Conservation (phyloP, 164 flowering plant species). For the Vitis labrusca region DNA sequence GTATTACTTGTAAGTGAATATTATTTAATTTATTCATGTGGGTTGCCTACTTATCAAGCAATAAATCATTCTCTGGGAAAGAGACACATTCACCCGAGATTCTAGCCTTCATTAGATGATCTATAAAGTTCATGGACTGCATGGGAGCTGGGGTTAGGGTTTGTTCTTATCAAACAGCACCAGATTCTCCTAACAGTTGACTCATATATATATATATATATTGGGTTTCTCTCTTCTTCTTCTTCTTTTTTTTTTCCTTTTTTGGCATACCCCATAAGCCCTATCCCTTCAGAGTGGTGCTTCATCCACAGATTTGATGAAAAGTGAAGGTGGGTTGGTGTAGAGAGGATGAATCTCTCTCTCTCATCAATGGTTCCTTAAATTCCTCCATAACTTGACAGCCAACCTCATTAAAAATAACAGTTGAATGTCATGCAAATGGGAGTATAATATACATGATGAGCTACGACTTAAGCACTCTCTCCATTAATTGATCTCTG, state of each 20-base stretch:
- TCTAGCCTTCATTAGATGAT: conserved; percentile 10
- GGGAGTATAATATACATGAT: too few relatives aligned
- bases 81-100: conserved; percentile 17
- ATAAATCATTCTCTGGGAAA: conserved; percentile 20
- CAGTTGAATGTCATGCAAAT: not conserved
- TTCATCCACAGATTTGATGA: too few relatives aligned
- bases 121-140: not conserved
- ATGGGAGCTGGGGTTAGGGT: not conserved
- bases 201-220: not conserved
- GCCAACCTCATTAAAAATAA: conserved; percentile 9
- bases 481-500: too few relatives aligned
- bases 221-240: too few relatives aligned
- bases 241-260: not conserved
- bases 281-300: too few relatives aligned
- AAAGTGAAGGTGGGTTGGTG: too few relatives aligned
- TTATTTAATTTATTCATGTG: not conserved
- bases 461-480: too few relatives aligned
- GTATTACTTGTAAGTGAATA: not conserved
- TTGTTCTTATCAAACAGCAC: conserved; percentile 8
- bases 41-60: conserved; percentile 23
- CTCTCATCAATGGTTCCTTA: conserved; percentile 3
- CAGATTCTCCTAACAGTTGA: conserved; percentile 25
- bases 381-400: conserved; percentile 5
- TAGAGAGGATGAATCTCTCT: too few relatives aligned
- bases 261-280: conserved; percentile 10